Base-by-base conservation (phyloP, 2,329 filamentous ascomycete species). In the Fonsecaea pugnacius region DNA sequence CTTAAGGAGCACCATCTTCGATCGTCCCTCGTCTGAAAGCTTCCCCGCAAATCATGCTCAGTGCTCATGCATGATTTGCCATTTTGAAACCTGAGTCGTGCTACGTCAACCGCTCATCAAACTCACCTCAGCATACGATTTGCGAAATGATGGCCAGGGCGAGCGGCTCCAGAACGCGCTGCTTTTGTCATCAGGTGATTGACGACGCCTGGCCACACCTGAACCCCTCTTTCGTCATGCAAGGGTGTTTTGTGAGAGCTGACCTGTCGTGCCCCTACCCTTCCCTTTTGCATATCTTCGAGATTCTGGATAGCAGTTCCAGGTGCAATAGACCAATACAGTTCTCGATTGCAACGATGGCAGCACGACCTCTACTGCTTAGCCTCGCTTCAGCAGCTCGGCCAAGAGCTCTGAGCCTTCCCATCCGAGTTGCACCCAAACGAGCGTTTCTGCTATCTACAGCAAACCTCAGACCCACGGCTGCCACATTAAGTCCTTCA, bases 281-380 rank as follows among this genome's bases (percentile, higher is more conserved):
- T 60, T 33, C 30, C 7, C 21, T 32, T 16, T 52, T 14, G n/a
- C 32, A 30, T 51, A 8, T 24, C 10, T 24, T 48, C 43, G 21
- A 27, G 18, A 18, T 48, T 24, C 43, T 24, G 43, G n/a, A 48
- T 18, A 27, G 8, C 4, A 48, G 5, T 12, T 48, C 24, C 35
- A 14, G 27, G 48, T 40, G 27, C 27, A 33, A n/a, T 9, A 27
- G 33, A 35, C 14, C 21, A 18, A 24, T 35, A 16, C 33, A 32
- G 35, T 30, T n/a, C 27, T 60, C 27, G 36, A 6, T 27, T 53
- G 36, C 18, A 33, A 43, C 21, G 21, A 67, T 67, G 65, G 62
- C 65, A 56, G 36, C 63, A 56, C 66, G 66, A 51, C 59, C 56
- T 32, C 53, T 67, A 10, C 60, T 67, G n/a, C 21, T 60, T 51